Percentiles rank a stretch among this genome's conserved stretches.
Conservation (phyloP, 1,284 basidiomycete genomes). For the Leccinum insolens region DNA sequence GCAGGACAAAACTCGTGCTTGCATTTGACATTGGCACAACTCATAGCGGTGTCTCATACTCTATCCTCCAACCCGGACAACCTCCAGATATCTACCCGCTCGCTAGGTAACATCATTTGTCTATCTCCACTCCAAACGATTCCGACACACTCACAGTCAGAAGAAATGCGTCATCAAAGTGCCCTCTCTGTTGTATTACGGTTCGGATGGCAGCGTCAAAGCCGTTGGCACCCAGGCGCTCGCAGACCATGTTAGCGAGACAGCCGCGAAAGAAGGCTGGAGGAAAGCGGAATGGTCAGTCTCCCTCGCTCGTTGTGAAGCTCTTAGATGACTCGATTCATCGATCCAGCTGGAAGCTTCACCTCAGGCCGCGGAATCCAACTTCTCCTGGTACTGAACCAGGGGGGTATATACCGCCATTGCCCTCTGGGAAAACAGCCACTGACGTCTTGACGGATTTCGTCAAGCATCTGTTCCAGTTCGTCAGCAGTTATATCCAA, state of each 20-base stretch:
- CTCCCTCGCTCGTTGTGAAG: not conserved
- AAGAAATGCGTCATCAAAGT: not conserved
- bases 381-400: not conserved
- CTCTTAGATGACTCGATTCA: not conserved
- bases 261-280: not conserved
- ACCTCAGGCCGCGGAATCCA: not conserved
- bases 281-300: not conserved
- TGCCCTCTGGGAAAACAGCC: not conserved
- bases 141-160: not conserved
- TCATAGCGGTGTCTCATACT: not conserved
- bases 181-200: not conserved
- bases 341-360: not conserved
- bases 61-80: not conserved
- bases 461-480: constrained; percentile 43
- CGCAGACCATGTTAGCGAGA: not conserved
- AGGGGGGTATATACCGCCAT: not conserved
- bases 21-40: not conserved
- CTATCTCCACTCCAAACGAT: not conserved
- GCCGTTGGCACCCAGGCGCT: not conserved
- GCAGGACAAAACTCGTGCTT: not conserved
- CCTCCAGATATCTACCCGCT: not conserved
- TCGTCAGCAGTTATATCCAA: constrained; percentile 46
- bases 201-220: not conserved
- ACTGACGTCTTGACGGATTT: constrained; percentile 53
- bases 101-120: not conserved